These are phyloP conservation scores for Harrya chromipes DNA, from an alignment of 768 basidiomycete genomes.

Conservation along the genomic window DNA sequence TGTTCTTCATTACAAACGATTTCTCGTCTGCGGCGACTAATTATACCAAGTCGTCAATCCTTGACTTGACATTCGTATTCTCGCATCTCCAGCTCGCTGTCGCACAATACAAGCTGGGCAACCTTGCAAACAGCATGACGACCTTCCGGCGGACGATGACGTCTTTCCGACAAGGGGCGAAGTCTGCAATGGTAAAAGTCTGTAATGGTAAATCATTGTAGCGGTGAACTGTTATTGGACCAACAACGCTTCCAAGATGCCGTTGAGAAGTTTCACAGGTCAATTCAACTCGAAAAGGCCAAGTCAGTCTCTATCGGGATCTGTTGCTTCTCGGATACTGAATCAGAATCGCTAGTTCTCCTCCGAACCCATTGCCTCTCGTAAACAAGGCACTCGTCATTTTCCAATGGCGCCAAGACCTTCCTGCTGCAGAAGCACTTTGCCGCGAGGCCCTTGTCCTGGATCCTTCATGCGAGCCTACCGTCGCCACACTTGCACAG, in stretches of 20 bases:
- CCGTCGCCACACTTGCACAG: constrained; percentile 93
- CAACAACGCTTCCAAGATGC: constrained; percentile 86
- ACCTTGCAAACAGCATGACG: constrained; percentile 79
- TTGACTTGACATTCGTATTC: constrained; percentile 91
- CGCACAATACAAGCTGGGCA: constrained; percentile 89
- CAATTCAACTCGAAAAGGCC: constrained; percentile 81
- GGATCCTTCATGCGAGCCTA: constrained; percentile 94
- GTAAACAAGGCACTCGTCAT: constrained; percentile 98
- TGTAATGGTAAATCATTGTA: constrained; percentile 35
- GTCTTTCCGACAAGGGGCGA: constrained; percentile 86
- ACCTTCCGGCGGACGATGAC: constrained; percentile 85
- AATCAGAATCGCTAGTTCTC: constrained; percentile 34
- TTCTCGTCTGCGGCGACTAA: constrained; percentile 83
- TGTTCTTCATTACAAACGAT: constrained; percentile 93
- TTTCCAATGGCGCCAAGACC: constrained; percentile 95
- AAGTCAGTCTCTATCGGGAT: constrained; percentile 47
- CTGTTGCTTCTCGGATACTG: not conserved
- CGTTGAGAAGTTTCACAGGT: constrained; percentile 88
- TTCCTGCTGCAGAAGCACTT: constrained; percentile 74
- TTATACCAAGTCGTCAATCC: constrained; percentile 81
- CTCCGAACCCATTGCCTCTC: constrained; percentile 82
- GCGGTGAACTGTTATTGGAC: constrained; percentile 92
- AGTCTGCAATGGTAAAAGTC: constrained; percentile 66
- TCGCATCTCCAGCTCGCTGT: constrained; percentile 97
- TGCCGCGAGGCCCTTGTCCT: constrained; percentile 85